Evolutionary conservation across 768 basidiomycete species (phyloP).

Genomic region (Termitomyces sp.): DNA sequence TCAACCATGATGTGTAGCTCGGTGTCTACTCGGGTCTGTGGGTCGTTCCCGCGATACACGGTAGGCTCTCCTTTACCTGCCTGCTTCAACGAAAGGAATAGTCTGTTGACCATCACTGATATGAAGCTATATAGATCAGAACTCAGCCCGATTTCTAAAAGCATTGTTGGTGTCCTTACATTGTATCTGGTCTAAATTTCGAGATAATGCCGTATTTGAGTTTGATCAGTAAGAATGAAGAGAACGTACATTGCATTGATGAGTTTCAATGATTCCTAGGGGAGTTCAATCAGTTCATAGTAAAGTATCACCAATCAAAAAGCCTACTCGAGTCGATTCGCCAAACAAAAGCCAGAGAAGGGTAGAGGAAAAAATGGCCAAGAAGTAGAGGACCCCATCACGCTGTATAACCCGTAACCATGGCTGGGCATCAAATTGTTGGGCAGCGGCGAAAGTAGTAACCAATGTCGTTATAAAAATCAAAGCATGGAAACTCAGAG

Average conservation of each 20-base stretch:
- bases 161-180: background rate
- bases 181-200: slow-evolving; percentile 1
- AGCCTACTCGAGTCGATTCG: background rate
- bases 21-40: background rate
- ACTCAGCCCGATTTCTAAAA: background rate
- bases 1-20: slow-evolving; percentile 9
- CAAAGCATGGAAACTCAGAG: slow-evolving; percentile 12
- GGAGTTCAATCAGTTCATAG: background rate
- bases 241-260: slow-evolving; percentile 5
- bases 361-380: slow-evolving; percentile 16
- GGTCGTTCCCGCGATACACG: background rate
- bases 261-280: background rate
- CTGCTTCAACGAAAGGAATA: slow-evolving; percentile 16
- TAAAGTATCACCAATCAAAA: too few species aligned
- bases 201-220: background rate
- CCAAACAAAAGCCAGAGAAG: slow-evolving; percentile 12
- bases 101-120: slow-evolving; percentile 15
- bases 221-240: background rate
- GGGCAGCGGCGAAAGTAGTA: slow-evolving; percentile 7
- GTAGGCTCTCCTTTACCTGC: slow-evolving; percentile 4
- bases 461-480: slow-evolving; percentile 12
- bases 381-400: slow-evolving; percentile 16
- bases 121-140: slow-evolving; percentile 9
- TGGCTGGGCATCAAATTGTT: slow-evolving; percentile 2
- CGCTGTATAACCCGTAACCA: slow-evolving; percentile 14